A percentile compares a stretch with the other conserved stretches of the same genome.
Evolutionary conservation across 2,329 filamentous ascomycete species (phyloP).

Genomic region (Gremmenia infestans): DNA sequence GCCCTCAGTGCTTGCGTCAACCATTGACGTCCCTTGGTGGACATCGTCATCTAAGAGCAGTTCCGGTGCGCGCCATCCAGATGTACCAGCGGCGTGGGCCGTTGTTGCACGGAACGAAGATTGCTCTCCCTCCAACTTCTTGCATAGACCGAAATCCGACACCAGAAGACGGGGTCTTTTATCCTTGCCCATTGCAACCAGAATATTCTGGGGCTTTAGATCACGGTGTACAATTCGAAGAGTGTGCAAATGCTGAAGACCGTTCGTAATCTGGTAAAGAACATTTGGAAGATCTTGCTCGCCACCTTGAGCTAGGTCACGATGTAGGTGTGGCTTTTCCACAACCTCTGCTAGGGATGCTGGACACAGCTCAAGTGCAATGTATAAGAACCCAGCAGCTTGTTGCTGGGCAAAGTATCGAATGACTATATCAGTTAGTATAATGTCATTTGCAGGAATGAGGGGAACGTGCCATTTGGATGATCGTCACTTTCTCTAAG

Average conservation of each 20-base stretch:
- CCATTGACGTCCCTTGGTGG: constrained; percentile 42
- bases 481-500: constrained; percentile 93
- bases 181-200: constrained; percentile 70
- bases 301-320: constrained; percentile 65
- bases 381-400: constrained; percentile 88
- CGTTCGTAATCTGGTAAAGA: constrained; percentile 83
- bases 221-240: constrained; percentile 95
- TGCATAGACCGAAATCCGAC: constrained; percentile 95
- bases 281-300: constrained; percentile 73
- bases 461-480: constrained; percentile 58
- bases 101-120: constrained; percentile 94
- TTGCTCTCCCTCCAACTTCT: constrained; percentile 91
- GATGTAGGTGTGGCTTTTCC: constrained; percentile 64
- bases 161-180: constrained; percentile 80
- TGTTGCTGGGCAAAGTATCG: constrained; percentile 92
- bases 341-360: constrained; percentile 90
- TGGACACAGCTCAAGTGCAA: constrained; percentile 89
- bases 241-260: constrained; percentile 82
- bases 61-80: constrained; percentile 94
- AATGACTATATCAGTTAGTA: constrained; percentile 58
- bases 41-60: constrained; percentile 76
- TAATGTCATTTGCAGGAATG: not conserved
- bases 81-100: constrained; percentile 86
- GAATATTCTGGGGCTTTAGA: constrained; percentile 94
- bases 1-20: constrained; percentile 52